phyloP scores from a whole-genome alignment of 805 yeast genomes.

The Schizosaccharomyces japonicus region DNA sequence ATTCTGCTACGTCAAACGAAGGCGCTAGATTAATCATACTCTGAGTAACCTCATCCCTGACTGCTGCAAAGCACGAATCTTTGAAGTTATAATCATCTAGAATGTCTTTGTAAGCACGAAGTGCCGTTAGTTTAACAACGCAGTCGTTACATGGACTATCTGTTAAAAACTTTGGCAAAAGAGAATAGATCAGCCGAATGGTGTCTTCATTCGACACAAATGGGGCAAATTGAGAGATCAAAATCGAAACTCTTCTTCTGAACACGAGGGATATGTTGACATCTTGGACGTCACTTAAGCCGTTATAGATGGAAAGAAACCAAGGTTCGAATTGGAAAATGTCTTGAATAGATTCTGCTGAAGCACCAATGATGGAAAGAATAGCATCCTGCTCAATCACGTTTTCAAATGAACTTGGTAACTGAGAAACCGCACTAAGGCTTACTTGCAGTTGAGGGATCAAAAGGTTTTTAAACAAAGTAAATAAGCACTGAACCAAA shows the following conservation, averaged over 20 bases:
- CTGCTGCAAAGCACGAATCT: conserved; percentile 43
- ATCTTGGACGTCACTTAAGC: conserved; percentile 37
- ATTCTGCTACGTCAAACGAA: conserved; percentile 37
- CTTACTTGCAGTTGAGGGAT: neutral
- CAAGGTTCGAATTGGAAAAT: too few species aligned
- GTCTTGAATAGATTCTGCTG: too few species aligned
- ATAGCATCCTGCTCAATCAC: neutral
- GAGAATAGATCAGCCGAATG: conserved; percentile 23
- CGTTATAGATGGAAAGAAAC: too few species aligned
- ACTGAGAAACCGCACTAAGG: neutral
- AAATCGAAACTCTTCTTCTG: neutral
- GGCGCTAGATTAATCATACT: conserved; percentile 28
- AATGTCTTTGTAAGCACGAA: conserved; percentile 41
- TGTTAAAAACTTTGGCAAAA: conserved; percentile 26
- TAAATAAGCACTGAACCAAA: neutral
- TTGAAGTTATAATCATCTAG: conserved; percentile 76
- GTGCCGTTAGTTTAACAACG: conserved; percentile 59
- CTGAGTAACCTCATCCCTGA: conserved; percentile 22
- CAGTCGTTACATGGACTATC: conserved; percentile 31
- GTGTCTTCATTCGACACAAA: neutral
- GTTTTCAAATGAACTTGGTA: neutral
- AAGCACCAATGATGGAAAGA: neutral
- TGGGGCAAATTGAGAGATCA: neutral
- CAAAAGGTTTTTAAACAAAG: neutral
- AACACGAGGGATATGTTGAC: conserved; percentile 20